These are phyloP conservation scores for Phialophora macrospora DNA, from an alignment of 2,329 filamentous ascomycete species.

Conservation along the genomic window DNA sequence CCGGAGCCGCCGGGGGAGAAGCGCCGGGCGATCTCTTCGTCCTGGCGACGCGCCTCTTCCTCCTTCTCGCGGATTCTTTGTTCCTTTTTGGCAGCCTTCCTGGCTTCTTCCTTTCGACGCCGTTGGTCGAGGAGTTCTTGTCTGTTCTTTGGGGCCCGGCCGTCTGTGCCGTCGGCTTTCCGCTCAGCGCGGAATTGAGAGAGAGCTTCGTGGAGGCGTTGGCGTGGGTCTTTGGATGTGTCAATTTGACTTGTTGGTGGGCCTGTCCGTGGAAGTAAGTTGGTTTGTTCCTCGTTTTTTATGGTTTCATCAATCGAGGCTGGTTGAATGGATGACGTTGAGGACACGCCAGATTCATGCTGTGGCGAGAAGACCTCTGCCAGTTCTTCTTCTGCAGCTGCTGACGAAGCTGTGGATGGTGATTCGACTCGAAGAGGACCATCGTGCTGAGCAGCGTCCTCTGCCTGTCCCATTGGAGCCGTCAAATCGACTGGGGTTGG, in stretches of 20 bases:
- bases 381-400: conserved; percentile 38
- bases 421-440: conserved; percentile 9
- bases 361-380: conserved; percentile 44
- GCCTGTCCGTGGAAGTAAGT: conserved; percentile 34
- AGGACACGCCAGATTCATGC: conserved; percentile 62
- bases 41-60: conserved; percentile 71
- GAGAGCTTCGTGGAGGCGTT: conserved; percentile 80
- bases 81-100: conserved; percentile 88
- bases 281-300: conserved; percentile 16
- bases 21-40: conserved; percentile 61
- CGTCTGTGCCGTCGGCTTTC: conserved; percentile 83
- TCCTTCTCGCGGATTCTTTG: conserved; percentile 75
- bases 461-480: not conserved
- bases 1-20: conserved; percentile 63
- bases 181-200: conserved; percentile 82
- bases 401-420: conserved; percentile 51
- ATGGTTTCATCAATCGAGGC: conserved; percentile 26
- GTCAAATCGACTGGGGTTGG: conserved; percentile 26
- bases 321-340: conserved; percentile 69
- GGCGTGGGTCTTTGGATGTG: conserved; percentile 41
- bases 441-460: not conserved
- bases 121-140: conserved; percentile 91
- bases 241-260: conserved; percentile 15
- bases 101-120: conserved; percentile 82
- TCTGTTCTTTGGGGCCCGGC: conserved; percentile 79